A percentile compares a stretch with the other conserved stretches of the same genome.
phyloP scores from a whole-genome alignment of 106 monocot genomes.

The Posidonia australis region DNA sequence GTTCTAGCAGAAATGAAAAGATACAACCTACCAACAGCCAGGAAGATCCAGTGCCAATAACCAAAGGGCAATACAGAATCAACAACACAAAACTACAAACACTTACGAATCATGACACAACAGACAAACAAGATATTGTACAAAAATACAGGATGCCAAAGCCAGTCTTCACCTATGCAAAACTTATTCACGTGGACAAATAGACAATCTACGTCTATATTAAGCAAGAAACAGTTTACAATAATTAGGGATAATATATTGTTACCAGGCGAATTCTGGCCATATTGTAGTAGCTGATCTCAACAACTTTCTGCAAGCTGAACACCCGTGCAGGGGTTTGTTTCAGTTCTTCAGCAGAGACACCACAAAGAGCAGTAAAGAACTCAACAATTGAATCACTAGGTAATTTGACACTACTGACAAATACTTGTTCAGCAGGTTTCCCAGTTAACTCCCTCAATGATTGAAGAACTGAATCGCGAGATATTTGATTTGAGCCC shows the following conservation, averaged over 20 bases:
- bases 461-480: conserved; percentile 74
- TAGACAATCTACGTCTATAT: background rate
- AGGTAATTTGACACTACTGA: conserved; percentile 78
- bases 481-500: conserved; percentile 95
- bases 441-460: conserved; percentile 83
- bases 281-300: conserved; percentile 99
- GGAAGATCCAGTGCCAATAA: background rate
- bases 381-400: conserved; percentile 97
- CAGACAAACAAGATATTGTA: too few species aligned
- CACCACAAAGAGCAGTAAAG: conserved; percentile 85
- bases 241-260: background rate
- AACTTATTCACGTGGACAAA: background rate
- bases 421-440: conserved; percentile 85
- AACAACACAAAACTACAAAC: too few species aligned
- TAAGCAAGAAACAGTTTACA: conserved; percentile 2
- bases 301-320: conserved; percentile 95
- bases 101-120: too few species aligned
- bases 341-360: conserved; percentile 92
- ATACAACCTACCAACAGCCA: background rate
- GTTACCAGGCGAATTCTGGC: conserved; percentile 94
- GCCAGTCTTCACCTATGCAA: too few species aligned
- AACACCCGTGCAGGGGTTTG: conserved; percentile 82
- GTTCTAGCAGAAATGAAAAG: too few species aligned
- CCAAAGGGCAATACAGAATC: too few species aligned
- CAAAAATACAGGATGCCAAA: too few species aligned